A percentile compares a stretch with the other conserved stretches of the same genome.
phyloP scores from a whole-genome alignment of 345 rosid genomes.

The Salix udensis region DNA sequence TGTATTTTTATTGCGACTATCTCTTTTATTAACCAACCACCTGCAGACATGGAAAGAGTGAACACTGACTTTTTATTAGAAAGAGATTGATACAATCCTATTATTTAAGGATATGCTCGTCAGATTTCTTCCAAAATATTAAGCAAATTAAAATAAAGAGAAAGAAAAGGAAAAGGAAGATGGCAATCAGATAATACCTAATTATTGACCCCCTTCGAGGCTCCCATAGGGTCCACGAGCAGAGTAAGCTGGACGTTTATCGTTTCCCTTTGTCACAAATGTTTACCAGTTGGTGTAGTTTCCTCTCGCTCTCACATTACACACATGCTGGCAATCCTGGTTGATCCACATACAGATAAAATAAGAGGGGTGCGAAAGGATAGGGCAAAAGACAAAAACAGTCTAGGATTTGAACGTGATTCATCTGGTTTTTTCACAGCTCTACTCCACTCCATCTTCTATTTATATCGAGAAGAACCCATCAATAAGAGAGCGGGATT shows the following conservation, averaged over 20 bases:
- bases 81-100: no score
- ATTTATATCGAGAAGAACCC: conserved; percentile 20
- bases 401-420: conserved; percentile 48
- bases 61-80: no score
- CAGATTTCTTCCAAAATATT: neutral
- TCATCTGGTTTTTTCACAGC: conserved; percentile 31
- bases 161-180: neutral
- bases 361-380: conserved; percentile 25
- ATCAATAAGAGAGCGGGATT: conserved; percentile 3
- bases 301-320: conserved; percentile 8
- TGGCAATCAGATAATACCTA: neutral
- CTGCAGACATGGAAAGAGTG: no score
- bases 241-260: conserved; percentile 12
- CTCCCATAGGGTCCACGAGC: neutral
- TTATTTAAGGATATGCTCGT: neutral
- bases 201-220: neutral
- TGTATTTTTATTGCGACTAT: no score
- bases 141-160: neutral
- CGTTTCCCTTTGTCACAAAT: conserved; percentile 21
- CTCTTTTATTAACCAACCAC: no score
- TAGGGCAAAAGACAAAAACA: conserved; percentile 39
- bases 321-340: conserved; percentile 49
- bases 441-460: conserved; percentile 14
- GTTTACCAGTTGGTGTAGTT: conserved; percentile 11
- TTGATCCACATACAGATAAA: conserved; percentile 38